These are phyloP conservation scores for Zygoascus ofunaensis DNA, from an alignment of 805 yeast genomes.

Conservation along the genomic window DNA sequence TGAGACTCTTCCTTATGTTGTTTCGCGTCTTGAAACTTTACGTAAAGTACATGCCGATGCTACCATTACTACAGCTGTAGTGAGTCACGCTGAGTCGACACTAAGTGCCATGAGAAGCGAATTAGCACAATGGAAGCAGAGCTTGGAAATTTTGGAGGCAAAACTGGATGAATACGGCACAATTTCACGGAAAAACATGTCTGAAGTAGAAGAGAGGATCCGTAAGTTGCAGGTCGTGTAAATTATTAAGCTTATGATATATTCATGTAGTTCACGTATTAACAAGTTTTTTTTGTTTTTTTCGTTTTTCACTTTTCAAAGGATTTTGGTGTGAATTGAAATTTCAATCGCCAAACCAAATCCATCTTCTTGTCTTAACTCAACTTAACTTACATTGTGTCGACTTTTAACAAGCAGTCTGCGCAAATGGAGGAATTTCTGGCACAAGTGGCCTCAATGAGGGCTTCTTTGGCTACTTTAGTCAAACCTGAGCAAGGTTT, in stretches of 20 bases:
- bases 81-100: constrained; percentile 10
- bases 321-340: not conserved
- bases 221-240: not conserved
- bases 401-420: too few relatives aligned
- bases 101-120: constrained; percentile 5
- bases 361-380: too few relatives aligned
- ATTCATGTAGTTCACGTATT: not conserved
- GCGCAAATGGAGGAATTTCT: constrained; percentile 6
- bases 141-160: constrained; percentile 8
- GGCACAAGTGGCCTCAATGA: constrained; percentile 5
- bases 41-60: constrained; percentile 16
- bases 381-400: too few relatives aligned
- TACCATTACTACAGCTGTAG: constrained; percentile 3
- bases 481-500: not conserved
- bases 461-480: not conserved
- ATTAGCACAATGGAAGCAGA: constrained; percentile 9
- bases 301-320: too few relatives aligned
- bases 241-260: too few relatives aligned
- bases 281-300: not conserved
- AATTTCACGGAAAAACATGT: not conserved
- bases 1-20: constrained; percentile 10
- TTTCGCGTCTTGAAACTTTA: constrained; percentile 12
- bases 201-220: constrained; percentile 8
- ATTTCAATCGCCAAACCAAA: not conserved
- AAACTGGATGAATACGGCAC: constrained; percentile 2